phyloP scores from a whole-genome alignment of 129 eudicot genomes.

The Centaurea solstitialis region DNA sequence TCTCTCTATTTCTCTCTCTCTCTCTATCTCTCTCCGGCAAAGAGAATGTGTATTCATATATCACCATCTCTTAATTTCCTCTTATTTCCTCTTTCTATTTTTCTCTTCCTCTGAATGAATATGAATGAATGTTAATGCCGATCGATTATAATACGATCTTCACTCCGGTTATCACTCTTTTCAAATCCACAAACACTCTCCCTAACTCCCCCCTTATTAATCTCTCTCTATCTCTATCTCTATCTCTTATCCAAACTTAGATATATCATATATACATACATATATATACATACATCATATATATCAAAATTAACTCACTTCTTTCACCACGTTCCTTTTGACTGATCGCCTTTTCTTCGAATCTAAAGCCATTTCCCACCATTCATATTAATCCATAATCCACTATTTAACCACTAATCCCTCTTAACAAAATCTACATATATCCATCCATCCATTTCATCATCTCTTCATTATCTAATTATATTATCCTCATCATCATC shows the following conservation, averaged over 20 bases:
- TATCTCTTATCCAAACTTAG: conserved; percentile 21
- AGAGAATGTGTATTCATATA: conserved; percentile 39
- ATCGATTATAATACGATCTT: conserved; percentile 16
- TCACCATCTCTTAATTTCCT: conserved; percentile 18
- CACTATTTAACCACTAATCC: not conserved
- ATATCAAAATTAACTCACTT: conserved; percentile 37
- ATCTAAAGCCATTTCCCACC: conserved; percentile 34
- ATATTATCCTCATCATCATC: no score
- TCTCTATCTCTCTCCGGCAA: conserved; percentile 21
- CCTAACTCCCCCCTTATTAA: conserved; percentile 21
- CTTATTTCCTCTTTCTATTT: no score
- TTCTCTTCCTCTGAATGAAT: not conserved
- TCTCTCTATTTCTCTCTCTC: conserved; percentile 11
- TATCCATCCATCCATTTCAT: not conserved
- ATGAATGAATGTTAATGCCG: conserved; percentile 19
- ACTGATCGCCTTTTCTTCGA: conserved; percentile 34
- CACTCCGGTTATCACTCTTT: conserved; percentile 39
- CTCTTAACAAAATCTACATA: not conserved
- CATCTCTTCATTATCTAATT: not conserved
- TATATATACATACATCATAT: no score
- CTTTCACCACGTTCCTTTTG: conserved; percentile 45
- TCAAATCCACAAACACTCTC: not conserved
- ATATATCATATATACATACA: conserved; percentile 16
- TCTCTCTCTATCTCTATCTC: conserved; percentile 16
- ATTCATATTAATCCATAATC: conserved; percentile 33